Evolutionary conservation across 371 early-diverging fungal species (phyloP), one percentile per base, ranked within the genome.

Genomic region (Nematocida homosporus): DNA sequence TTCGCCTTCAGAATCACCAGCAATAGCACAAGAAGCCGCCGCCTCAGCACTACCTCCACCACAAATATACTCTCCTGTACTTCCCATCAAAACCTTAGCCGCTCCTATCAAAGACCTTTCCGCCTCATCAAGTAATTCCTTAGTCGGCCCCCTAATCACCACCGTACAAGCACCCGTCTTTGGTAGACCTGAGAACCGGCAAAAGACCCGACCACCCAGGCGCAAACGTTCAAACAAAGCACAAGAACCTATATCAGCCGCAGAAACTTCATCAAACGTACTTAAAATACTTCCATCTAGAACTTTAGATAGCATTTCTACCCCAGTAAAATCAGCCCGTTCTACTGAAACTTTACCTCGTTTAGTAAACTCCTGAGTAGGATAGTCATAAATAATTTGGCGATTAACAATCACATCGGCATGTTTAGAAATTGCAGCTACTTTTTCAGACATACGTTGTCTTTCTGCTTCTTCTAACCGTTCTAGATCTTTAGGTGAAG

Each of bases 361-460:
- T 79, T 93, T 94, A 29, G 92, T 94, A 83, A 99, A 90, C 64
- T 97, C 87, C 85, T 95, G 94, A 85, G 94, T 93, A 57, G 97
- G 97, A 91, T 92, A 97, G 89, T 97, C 97, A 87, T 99, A 99
- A 78, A 99, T 97, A 41, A 99, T 87, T 86, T 99, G 99, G 79
- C 99, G 91, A 88, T 99, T 99, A 61, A 99, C 94, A 66, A 88
- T 87, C 86, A 95, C 91, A 87, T 97, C 95, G 86, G 95, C 93
- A 20, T 67, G 35, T 25, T 72, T 18, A 32, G 77, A 91, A 83
- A 99, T 97, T 86, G 91, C 92, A 34, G 93, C 94, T 40, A 99
- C 94, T 88, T 97, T 99, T 52, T 87, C 89, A 81, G 89, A 89
- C 96, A 99, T 97, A 88, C 94, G 95, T 69, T 93, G 90, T 82